phyloP scores from a whole-genome alignment of 495 filamentous ascomycete species.

The Clavariopsis aquatica region DNA sequence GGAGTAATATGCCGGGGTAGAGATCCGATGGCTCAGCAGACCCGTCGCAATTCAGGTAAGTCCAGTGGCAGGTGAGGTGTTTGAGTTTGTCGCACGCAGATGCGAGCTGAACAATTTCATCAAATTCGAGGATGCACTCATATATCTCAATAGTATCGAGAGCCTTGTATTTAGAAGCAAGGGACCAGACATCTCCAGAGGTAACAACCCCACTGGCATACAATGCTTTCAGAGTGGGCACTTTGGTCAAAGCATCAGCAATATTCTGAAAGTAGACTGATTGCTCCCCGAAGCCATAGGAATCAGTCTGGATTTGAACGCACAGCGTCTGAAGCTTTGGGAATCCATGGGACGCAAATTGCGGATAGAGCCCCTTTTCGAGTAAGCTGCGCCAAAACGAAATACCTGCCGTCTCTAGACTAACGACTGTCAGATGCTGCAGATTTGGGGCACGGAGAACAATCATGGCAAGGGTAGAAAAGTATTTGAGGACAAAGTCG shows the following conservation, averaged over 20 bases:
- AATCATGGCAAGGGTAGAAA: constrained; percentile 3
- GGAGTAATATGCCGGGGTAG: background rate
- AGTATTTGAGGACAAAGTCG: constrained; percentile 9
- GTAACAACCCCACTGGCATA: constrained; percentile 2
- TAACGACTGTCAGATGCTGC: constrained; percentile 5
- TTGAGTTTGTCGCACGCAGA: background rate
- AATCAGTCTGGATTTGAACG: constrained; percentile 6
- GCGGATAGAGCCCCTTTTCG: background rate
- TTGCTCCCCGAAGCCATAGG: background rate
- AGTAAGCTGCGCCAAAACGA: constrained; percentile 13
- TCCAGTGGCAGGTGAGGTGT: constrained; percentile 18
- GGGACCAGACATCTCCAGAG: background rate
- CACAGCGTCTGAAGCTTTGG: constrained; percentile 12
- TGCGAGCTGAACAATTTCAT: background rate
- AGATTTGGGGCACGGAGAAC: background rate
- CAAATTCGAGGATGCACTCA: constrained; percentile 7
- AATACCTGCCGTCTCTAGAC: background rate
- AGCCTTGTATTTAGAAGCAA: background rate
- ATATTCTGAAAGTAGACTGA: background rate
- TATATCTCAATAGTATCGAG: background rate
- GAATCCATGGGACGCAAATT: constrained; percentile 8
- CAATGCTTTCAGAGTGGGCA: background rate
- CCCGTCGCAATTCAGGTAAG: background rate
- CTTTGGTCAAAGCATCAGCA: background rate
- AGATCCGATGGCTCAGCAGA: background rate